Percentiles rank a stretch among this genome's conserved stretches.
Evolutionary conservation across 768 basidiomycete genomes (phyloP).

Genomic region (Mrakia gelida): DNA sequence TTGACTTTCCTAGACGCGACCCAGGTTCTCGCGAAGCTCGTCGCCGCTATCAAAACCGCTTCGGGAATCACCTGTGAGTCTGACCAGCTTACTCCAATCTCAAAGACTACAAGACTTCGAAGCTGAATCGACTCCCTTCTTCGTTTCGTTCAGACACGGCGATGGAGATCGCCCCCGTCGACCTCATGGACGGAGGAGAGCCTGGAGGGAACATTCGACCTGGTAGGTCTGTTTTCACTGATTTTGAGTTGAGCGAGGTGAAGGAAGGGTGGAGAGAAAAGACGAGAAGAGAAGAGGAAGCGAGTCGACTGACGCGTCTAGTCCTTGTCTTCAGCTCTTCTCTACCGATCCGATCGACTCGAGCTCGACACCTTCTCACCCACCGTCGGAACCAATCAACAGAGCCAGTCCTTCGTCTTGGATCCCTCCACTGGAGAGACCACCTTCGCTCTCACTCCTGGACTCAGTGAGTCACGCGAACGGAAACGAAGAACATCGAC

Average conservation of each 20-base stretch:
- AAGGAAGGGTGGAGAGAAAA: neutral
- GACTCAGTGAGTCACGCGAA: neutral
- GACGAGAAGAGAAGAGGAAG: too few relatives aligned
- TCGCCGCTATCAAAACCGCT: constrained; percentile 51
- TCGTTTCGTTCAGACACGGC: constrained; percentile 44
- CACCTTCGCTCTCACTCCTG: constrained; percentile 4
- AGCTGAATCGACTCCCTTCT: too few relatives aligned
- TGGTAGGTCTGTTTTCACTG: neutral
- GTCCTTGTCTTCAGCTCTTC: constrained; percentile 47
- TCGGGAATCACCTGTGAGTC: constrained; percentile 43
- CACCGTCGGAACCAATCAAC: constrained; percentile 12
- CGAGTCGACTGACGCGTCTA: neutral
- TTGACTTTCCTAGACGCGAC: neutral
- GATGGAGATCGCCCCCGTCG: constrained; percentile 53
- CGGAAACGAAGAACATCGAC: too few relatives aligned
- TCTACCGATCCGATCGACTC: constrained; percentile 45
- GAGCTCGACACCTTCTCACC: constrained; percentile 13
- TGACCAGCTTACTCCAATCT: neutral
- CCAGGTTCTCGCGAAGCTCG: constrained; percentile 52
- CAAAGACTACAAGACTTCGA: too few relatives aligned
- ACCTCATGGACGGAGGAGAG: constrained; percentile 58
- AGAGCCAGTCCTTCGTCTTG: constrained; percentile 4
- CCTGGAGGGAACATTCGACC: constrained; percentile 63
- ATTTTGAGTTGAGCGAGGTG: neutral
- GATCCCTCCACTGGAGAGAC: neutral